phyloP scores from a whole-genome alignment of 2,329 filamentous ascomycete species.

The Scedosporium aurantiacum region DNA sequence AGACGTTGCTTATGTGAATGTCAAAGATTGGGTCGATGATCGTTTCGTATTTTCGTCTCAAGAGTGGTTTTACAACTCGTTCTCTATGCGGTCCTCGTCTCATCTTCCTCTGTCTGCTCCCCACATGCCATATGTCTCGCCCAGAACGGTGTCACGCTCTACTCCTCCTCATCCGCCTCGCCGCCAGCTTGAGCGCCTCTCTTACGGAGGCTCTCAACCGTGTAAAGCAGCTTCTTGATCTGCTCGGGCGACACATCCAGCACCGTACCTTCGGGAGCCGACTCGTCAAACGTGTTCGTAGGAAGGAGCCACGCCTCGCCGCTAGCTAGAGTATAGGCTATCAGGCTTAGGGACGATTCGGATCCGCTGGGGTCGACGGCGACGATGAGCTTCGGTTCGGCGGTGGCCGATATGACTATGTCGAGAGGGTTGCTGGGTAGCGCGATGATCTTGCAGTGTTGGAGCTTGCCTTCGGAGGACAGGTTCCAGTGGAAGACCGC shows the following conservation, averaged over 20 bases:
- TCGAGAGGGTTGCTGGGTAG: slow-evolving; percentile 58
- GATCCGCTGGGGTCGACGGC: slow-evolving; percentile 26
- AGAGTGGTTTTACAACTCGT: no score
- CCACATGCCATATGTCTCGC: neutral
- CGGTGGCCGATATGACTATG: slow-evolving; percentile 20
- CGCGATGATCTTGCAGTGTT: slow-evolving; percentile 33
- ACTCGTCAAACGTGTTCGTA: slow-evolving; percentile 9
- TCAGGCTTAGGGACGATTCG: slow-evolving; percentile 11
- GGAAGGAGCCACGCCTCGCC: neutral
- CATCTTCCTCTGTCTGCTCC: neutral
- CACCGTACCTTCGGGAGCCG: slow-evolving; percentile 14
- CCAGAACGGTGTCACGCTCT: no score
- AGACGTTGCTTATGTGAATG: no score
- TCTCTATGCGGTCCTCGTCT: neutral
- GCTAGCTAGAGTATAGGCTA: slow-evolving; percentile 9
- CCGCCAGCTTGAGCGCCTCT: slow-evolving; percentile 16
- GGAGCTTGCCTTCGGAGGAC: slow-evolving; percentile 33
- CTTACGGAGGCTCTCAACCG: slow-evolving; percentile 37
- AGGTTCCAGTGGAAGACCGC: slow-evolving; percentile 58
- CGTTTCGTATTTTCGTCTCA: no score
- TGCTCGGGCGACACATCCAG: slow-evolving; percentile 25
- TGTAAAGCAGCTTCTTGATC: slow-evolving; percentile 32
- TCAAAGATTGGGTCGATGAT: no score
- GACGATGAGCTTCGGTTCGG: slow-evolving; percentile 22
- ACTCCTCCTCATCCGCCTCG: slow-evolving; percentile 16